phyloP scores from a whole-genome alignment of 495 filamentous ascomycete species.

The Aspergillus bridgeri region DNA sequence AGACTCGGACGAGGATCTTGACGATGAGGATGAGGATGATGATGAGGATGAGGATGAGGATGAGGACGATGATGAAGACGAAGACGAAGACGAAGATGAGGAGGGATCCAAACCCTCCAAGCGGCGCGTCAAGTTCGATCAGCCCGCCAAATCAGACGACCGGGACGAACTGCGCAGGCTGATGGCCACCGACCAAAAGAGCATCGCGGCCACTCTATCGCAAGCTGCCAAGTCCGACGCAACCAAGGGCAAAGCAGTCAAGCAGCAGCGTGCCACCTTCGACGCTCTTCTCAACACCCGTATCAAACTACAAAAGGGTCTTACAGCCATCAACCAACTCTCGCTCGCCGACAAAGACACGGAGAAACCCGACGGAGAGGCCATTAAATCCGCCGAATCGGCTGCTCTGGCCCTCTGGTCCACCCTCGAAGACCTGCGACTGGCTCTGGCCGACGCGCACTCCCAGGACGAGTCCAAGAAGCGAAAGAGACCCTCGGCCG shows the following conservation, averaged over 20 bases:
- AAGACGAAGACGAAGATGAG: constrained; percentile 35
- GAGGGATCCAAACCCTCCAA: constrained; percentile 27
- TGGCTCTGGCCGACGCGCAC: constrained; percentile 51
- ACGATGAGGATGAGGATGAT: constrained; percentile 27
- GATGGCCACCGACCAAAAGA: constrained; percentile 69
- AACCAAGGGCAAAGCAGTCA: constrained; percentile 81
- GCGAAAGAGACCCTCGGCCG: constrained; percentile 51
- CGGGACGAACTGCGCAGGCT: constrained; percentile 62
- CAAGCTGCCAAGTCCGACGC: constrained; percentile 74
- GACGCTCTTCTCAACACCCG: constrained; percentile 82
- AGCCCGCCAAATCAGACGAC: constrained; percentile 32
- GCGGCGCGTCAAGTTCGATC: constrained; percentile 20
- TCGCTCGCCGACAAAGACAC: constrained; percentile 34
- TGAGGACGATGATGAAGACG: constrained; percentile 33
- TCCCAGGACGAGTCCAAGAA: constrained; percentile 51
- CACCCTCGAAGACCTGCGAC: constrained; percentile 70
- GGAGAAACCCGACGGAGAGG: constrained; percentile 36
- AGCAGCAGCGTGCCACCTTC: constrained; percentile 76
- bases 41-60: constrained; percentile 42
- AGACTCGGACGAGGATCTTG: constrained; percentile 20
- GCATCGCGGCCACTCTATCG: constrained; percentile 63
- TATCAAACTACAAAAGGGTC: constrained; percentile 86
- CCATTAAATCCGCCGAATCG: constrained; percentile 72
- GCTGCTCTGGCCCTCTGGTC: constrained; percentile 89
- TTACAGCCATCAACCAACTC: constrained; percentile 78